Conservation (phyloP, 495 filamentous ascomycete species). For the Oidiodendron maius region DNA sequence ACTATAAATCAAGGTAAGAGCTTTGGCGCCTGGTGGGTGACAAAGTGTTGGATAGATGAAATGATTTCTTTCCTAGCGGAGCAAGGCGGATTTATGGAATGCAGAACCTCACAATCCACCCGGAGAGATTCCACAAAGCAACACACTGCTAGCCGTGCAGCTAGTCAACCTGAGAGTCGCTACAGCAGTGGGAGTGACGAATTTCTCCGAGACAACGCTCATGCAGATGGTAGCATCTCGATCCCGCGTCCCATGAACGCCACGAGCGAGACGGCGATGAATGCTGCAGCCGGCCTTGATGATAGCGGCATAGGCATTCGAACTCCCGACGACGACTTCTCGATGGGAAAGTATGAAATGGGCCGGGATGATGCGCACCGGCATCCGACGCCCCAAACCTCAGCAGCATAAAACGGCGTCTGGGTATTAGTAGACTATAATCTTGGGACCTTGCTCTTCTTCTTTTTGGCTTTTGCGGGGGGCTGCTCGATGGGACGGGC, state of each 20-base stretch:
- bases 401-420: constrained; percentile 3
- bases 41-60: constrained; percentile 96
- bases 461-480: constrained; percentile 13
- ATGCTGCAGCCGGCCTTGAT: constrained; percentile 39
- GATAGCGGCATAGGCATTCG: constrained; percentile 67
- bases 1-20: constrained; percentile 78
- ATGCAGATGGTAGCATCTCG: constrained; percentile 10
- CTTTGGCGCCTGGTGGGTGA: constrained; percentile 96
- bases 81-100: constrained; percentile 83
- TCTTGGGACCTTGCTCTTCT: not conserved
- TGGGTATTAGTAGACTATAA: not conserved
- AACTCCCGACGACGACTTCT: constrained; percentile 53
- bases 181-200: constrained; percentile 41
- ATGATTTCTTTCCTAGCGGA: constrained; percentile 90
- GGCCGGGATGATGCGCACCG: constrained; percentile 8
- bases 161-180: constrained; percentile 24
- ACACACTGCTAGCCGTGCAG: constrained; percentile 25
- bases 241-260: constrained; percentile 21
- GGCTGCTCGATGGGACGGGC: constrained; percentile 9
- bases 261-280: constrained; percentile 26
- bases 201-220: constrained; percentile 12
- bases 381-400: constrained; percentile 11
- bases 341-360: constrained; percentile 46
- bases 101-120: constrained; percentile 25
- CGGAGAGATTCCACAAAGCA: constrained; percentile 3